Evolutionary conservation across 805 yeast genomes (phyloP), one percentile per base, ranked within the genome.

Genomic region (Spathaspora sp.): DNA sequence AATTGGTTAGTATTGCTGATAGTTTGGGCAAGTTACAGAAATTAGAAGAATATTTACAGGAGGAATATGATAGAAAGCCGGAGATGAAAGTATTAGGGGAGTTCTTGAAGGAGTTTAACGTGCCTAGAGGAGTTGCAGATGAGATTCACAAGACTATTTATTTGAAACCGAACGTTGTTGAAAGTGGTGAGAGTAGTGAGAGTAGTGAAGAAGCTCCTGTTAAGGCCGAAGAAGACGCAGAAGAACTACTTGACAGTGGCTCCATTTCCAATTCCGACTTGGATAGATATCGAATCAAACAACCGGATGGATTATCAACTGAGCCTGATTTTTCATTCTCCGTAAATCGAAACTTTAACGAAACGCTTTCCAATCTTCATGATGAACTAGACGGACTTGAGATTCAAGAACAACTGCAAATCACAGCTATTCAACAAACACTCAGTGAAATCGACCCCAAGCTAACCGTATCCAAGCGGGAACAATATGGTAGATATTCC

Each of bases 51-150:
- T 57, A 57, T 14, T 52, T 71, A 32, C 26, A 35, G 4, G 32
- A 47, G 9, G 58, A 62, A 28, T 39, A 54, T 49, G 43, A 58
- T 28, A 50, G 38, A 3, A 61, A 60, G 23, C 55, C 69, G 16
- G 48, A 63, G 31, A 44, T 50, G 14, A 66, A 63, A 31, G 43
- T 58, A 2, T 57, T 70, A n/a, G 52, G 47, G 3, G 57, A 47
- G 0, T 63, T 72, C 32, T 46, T 66, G 6, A 43, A 50, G 1
- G 65, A 62, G 0, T 63, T 80, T 29, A 52, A 60, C 1, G 70
- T 79, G 3, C 81, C 84, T 5, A 46, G 49, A 2, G 61, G 62
- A 0, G 53, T 83, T 1, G 75, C 83, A 0, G 55, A 67, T 1
- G 72, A 68, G 16, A 79, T 86, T 2, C 57, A 69, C 9, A 56